Evolutionary conservation across 139 green algal species (phyloP), one percentile per base, ranked within the genome.

Genomic region (Eudorina sp.): DNA sequence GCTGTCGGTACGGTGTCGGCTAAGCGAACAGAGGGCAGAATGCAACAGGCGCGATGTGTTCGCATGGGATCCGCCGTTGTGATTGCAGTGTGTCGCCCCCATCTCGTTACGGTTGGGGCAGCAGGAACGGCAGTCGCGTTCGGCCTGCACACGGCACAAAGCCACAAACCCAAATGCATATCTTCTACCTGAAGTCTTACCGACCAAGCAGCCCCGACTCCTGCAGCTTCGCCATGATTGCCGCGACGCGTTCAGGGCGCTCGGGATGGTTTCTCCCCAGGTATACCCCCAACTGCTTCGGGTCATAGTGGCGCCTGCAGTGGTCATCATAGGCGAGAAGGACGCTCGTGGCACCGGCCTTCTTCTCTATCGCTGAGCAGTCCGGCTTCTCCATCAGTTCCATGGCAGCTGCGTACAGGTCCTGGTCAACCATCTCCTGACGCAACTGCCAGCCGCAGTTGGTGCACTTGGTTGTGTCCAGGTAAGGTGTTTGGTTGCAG

Each of bases 161-260:
- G n/a, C n/a, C n/a, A n/a, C n/a, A n/a, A n/a, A n/a, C n/a, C n/a
- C n/a, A n/a, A n/a, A n/a, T n/a, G n/a, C n/a, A n/a, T n/a, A n/a
- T n/a, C n/a, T n/a, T n/a, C n/a, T n/a, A n/a, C n/a, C n/a, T n/a
- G n/a, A n/a, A n/a, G n/a, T n/a, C 19, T 46, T 46, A 48, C 66
- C 66, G 66, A 3, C 46, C 83, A 81, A 86, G 77, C 4, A 96
- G 64, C 0, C 94, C 93, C 2, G 90, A 85, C 0, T 75, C 75
- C 11, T 89, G 74, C 53, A 98, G 82, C 23, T 95, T 90, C 0
- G 93, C 92, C 88, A 97, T 92, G 25, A 98, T 91, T 29, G 95
- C 94, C 4, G 87, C 90, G 29, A 98, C 72, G 16, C 95, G 90
- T 89, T 98, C 95, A 25, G 95, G 94, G 0, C 95, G 83, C 84